phyloP scores from a whole-genome alignment of 2,329 filamentous ascomycete genomes.

The Botrytis sinoallii region DNA sequence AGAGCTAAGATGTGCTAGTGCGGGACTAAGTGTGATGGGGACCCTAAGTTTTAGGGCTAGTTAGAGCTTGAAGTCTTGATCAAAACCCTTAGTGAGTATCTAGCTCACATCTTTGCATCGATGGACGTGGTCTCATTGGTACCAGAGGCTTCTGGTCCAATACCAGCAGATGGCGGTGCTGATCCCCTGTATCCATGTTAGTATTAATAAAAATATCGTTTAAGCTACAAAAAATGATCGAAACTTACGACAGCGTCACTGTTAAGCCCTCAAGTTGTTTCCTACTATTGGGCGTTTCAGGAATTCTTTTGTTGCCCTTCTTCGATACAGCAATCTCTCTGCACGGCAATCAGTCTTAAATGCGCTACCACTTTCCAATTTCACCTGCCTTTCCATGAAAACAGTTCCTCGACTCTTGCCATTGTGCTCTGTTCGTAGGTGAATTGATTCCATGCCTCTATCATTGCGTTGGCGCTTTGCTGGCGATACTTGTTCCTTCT shows the following conservation, averaged over 20 bases:
- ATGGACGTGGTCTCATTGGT: background rate
- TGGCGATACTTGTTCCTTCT: conserved; percentile 10
- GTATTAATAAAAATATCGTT: background rate
- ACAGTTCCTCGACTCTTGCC: background rate
- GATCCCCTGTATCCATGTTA: background rate
- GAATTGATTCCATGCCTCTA: background rate
- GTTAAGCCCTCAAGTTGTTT: background rate
- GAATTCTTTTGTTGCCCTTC: background rate
- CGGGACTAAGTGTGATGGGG: background rate
- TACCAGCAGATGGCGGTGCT: background rate
- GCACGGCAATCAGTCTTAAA: background rate
- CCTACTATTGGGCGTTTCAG: background rate
- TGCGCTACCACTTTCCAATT: background rate
- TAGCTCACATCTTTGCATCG: background rate
- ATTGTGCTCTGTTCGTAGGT: background rate
- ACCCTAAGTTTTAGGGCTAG: background rate
- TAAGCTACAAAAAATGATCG: background rate
- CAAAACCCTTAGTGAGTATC: background rate
- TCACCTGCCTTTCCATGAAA: background rate
- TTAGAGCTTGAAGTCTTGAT: background rate
- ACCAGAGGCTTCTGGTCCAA: background rate
- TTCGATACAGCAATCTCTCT: background rate
- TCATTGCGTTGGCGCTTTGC: conserved; percentile 4
- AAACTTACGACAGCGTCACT: background rate
- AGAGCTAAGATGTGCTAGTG: background rate